Evolutionary conservation across 306 rosid species (phyloP).

Genomic region (Cucurbita moschata): DNA sequence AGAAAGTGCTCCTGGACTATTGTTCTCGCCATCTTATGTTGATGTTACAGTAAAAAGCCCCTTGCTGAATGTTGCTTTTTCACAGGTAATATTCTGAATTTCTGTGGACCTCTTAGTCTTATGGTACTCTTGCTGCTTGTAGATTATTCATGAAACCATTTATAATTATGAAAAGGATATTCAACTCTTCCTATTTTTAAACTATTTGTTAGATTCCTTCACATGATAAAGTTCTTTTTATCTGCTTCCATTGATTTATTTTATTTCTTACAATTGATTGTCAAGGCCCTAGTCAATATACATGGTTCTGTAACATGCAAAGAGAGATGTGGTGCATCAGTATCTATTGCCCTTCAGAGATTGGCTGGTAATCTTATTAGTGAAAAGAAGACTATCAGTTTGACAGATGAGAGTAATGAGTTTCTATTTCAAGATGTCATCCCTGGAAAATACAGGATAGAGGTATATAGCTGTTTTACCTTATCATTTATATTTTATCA

Average conservation of each 20-base stretch:
- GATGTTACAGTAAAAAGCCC: constrained; percentile 74
- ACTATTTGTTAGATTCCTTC: constrained; percentile 1
- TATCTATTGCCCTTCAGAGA: constrained; percentile 56
- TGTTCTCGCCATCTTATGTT: constrained; percentile 65
- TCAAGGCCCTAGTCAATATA: constrained; percentile 80
- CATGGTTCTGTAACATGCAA: constrained; percentile 65
- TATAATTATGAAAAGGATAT: not conserved
- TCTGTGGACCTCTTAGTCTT: not conserved
- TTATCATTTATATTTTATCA: constrained; percentile 10
- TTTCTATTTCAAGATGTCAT: constrained; percentile 52
- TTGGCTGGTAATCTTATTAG: constrained; percentile 31
- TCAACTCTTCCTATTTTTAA: not conserved
- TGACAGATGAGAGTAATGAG: constrained; percentile 46
- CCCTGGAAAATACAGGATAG: constrained; percentile 87
- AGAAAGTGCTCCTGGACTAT: constrained; percentile 70
- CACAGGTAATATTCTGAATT: constrained; percentile 46
- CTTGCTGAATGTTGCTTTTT: constrained; percentile 57
- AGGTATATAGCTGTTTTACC: constrained; percentile 39
- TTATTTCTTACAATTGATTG: constrained; percentile 3
- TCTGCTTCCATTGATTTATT: not conserved
- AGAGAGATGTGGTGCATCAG: constrained; percentile 69
- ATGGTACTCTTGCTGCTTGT: not conserved
- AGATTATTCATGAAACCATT: not conserved
- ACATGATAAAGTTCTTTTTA: not conserved
- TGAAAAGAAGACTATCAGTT: constrained; percentile 43